phyloP scores from a whole-genome alignment of 352 stramenopile genomes.

The Thalassiosira exigua region DNA sequence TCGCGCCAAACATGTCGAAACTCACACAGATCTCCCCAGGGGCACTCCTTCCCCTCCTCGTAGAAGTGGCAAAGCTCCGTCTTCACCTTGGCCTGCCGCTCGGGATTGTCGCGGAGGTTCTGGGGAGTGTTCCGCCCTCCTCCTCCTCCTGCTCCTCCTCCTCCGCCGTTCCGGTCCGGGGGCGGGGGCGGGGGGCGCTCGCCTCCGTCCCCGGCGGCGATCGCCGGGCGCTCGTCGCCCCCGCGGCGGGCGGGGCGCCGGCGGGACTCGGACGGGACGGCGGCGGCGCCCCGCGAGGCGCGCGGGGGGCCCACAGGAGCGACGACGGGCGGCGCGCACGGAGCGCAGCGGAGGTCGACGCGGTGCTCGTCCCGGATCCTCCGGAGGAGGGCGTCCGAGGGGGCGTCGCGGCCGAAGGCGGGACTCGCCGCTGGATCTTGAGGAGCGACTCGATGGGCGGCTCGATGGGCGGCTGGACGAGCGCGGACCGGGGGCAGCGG shows the following conservation, averaged over 20 bases:
- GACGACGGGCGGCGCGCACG: no score
- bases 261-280: neutral
- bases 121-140: constrained; percentile 36
- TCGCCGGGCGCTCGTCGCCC: neutral
- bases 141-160: neutral
- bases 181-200: neutral
- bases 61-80: constrained; percentile 51
- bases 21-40: constrained; percentile 30
- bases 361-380: no score
- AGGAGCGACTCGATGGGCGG: no score
- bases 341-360: no score
- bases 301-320: neutral
- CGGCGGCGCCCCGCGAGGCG: neutral
- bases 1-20: neutral
- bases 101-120: constrained; percentile 52
- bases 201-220: no score
- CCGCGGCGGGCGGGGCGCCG: no score
- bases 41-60: constrained; percentile 20
- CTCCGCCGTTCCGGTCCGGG: neutral
- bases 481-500: no score
- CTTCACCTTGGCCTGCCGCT: constrained; percentile 54
- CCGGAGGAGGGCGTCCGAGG: no score
- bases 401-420: no score
- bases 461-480: no score
- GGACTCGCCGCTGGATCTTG: no score